phyloP scores from a whole-genome alignment of 345 rosid species.

The Psidium guajava region DNA sequence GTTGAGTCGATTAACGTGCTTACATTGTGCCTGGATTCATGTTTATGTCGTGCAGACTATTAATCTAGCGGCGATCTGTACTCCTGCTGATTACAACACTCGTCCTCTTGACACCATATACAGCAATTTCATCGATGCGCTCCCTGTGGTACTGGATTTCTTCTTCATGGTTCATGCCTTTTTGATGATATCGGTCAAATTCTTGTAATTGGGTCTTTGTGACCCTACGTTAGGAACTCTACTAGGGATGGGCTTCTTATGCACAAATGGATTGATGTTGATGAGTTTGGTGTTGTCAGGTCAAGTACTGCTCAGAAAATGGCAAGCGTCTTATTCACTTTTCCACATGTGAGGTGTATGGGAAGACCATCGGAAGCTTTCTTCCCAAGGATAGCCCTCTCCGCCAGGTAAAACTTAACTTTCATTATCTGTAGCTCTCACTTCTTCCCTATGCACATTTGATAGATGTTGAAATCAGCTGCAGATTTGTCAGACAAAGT shows the following conservation, averaged over 20 bases:
- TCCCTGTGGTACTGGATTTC: conserved; percentile 68
- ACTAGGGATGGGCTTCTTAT: neutral
- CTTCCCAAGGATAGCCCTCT: conserved; percentile 92
- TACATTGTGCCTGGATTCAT: neutral
- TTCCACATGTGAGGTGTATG: conserved; percentile 97
- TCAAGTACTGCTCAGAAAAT: conserved; percentile 95
- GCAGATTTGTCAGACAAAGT: neutral
- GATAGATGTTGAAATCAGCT: neutral
- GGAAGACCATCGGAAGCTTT: conserved; percentile 87
- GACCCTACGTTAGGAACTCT: neutral
- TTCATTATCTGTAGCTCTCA: neutral
- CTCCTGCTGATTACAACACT: conserved; percentile 98
- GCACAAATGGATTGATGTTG: conserved; percentile 1
- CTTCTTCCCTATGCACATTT: neutral
- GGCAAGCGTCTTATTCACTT: conserved; percentile 93
- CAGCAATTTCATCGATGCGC: conserved; percentile 97
- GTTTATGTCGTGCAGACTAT: conserved; percentile 31
- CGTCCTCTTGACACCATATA: conserved; percentile 95
- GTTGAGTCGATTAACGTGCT: neutral
- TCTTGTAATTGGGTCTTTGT: neutral
- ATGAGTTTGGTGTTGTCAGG: conserved; percentile 37
- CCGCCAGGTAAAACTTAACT: conserved; percentile 54
- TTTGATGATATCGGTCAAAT: neutral
- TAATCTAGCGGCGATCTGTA: conserved; percentile 98
- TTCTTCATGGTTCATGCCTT: neutral